Evolutionary conservation across 805 yeast species (phyloP).

Genomic region (Hemisphaericaspora nanyangensis): DNA sequence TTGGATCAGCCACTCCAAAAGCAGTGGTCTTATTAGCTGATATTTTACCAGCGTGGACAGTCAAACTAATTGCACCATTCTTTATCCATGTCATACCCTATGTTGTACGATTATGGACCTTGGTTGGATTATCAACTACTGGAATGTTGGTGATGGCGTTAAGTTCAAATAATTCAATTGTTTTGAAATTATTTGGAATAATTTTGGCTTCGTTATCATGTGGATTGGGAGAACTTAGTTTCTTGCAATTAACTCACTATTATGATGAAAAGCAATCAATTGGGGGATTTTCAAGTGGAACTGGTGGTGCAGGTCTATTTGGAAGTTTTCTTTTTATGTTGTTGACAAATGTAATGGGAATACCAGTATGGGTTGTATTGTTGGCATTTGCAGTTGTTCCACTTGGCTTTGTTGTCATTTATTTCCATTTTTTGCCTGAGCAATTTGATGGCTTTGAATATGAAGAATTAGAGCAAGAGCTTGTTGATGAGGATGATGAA

Average conservation of each 20-base stretch:
- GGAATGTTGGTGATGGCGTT: slow-evolving; percentile 76
- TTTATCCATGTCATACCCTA: slow-evolving; percentile 68
- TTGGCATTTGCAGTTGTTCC: slow-evolving; percentile 56
- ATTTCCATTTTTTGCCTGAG: slow-evolving; percentile 21
- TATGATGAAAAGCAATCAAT: slow-evolving; percentile 55
- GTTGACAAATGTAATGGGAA: slow-evolving; percentile 63
- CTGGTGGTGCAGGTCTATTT: slow-evolving; percentile 91
- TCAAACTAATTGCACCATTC: slow-evolving; percentile 77
- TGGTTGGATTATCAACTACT: slow-evolving; percentile 55
- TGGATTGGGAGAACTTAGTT: slow-evolving; percentile 89
- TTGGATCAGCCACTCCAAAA: slow-evolving; percentile 80
- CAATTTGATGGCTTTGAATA: slow-evolving; percentile 5
- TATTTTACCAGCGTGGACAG: slow-evolving; percentile 72
- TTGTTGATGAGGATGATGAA: slow-evolving; percentile 1
- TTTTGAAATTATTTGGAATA: slow-evolving; percentile 59
- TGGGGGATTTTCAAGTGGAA: slow-evolving; percentile 89
- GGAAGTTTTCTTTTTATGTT: slow-evolving; percentile 75
- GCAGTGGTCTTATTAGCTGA: slow-evolving; percentile 83
- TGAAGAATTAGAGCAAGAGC: slow-evolving; percentile 2
- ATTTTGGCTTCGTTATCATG: slow-evolving; percentile 77
- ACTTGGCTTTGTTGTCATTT: slow-evolving; percentile 41
- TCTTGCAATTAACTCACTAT: slow-evolving; percentile 80
- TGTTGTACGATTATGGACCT: slow-evolving; percentile 43
- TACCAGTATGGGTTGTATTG: slow-evolving; percentile 53
- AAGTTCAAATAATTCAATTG: slow-evolving; percentile 24